Base-by-base conservation (phyloP, 768 basidiomycete species). In the Epithele typhae region DNA sequence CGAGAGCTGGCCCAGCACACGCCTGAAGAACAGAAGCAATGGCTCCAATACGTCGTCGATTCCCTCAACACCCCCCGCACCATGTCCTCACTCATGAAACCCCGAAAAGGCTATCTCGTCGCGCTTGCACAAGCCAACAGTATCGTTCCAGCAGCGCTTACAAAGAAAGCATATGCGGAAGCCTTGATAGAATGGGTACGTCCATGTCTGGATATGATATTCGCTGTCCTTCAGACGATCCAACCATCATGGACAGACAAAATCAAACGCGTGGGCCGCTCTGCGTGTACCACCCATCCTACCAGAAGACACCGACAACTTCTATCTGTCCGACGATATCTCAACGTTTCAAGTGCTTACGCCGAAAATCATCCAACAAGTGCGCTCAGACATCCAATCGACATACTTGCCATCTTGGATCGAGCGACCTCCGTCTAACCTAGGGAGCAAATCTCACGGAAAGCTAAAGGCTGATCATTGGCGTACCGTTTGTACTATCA, bases 391-490 rank as follows among this genome's bases (percentile, higher is more conserved):
- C 21, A 42, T 40, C 24, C n/a, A 3, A 8, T 2, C 1, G 1
- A 36, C 25, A 0, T 37, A 36, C 19, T 53, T 67, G 3, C 68
- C 66, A 0, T 55, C 53, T 0, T 70, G 69, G 66, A 52, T 70
- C 2, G 54, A 47, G 0, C 44, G 44, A 4, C 64, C 60, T 1
- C 69, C 70, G 2, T 40, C n/a, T 1, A 57, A 65, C 35, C 64
- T 66, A 60, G 67, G 67, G 0, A 65, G 64, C 2, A 30, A 59
- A 0, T 23, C 51, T 1, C 55, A 56, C 5, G 67, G 68, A 0
- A 67, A 67, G 40, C 58, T 71, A 4, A 67, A 55, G 32, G 68
- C 68, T 0, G 62, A 70, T 36, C 62, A 73, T 23, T 72, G 66
- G 64, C 41, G 64, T 3, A 58, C 58, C 2, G 48, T 62, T 3